Percentiles rank a stretch among this genome's conserved stretches.
phyloP scores from a whole-genome alignment of 441 rosid species.

The Adansonia rubrostipa region DNA sequence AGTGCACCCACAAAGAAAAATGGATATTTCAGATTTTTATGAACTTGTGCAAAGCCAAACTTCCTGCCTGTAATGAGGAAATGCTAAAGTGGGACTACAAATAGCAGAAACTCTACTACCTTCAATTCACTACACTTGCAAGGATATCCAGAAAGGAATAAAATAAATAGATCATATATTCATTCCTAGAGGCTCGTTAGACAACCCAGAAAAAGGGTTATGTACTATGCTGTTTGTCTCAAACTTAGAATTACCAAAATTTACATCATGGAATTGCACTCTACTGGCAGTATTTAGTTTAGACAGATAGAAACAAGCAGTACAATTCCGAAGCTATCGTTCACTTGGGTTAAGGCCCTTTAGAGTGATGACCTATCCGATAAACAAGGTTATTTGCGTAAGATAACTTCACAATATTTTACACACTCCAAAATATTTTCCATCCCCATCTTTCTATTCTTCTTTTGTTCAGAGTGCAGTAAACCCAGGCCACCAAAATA shows the following conservation, averaged over 20 bases:
- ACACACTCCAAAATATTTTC: neutral
- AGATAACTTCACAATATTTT: conserved; percentile 16
- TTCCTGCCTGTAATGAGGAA: neutral
- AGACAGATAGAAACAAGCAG: neutral
- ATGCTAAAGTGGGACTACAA: conserved; percentile 5
- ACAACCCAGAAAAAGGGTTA: neutral
- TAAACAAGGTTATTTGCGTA: conserved; percentile 8
- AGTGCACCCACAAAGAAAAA: conserved; percentile 31
- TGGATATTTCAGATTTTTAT: conserved; percentile 13
- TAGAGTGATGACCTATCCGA: neutral
- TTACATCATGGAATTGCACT: neutral
- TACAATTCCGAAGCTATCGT: neutral
- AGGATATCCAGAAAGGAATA: neutral
- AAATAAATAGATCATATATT: neutral
- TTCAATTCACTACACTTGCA: neutral
- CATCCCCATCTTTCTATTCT: neutral
- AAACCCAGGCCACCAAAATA: neutral
- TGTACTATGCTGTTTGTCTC: neutral
- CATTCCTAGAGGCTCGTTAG: neutral
- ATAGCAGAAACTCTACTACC: neutral
- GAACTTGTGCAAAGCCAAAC: neutral
- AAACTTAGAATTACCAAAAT: neutral
- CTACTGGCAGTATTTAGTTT: neutral
- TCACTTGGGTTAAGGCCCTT: neutral
- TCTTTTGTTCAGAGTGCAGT: conserved; percentile 3